Conservation (phyloP, 2,329 filamentous ascomycete species). For the Sclerotinia trifoliorum region DNA sequence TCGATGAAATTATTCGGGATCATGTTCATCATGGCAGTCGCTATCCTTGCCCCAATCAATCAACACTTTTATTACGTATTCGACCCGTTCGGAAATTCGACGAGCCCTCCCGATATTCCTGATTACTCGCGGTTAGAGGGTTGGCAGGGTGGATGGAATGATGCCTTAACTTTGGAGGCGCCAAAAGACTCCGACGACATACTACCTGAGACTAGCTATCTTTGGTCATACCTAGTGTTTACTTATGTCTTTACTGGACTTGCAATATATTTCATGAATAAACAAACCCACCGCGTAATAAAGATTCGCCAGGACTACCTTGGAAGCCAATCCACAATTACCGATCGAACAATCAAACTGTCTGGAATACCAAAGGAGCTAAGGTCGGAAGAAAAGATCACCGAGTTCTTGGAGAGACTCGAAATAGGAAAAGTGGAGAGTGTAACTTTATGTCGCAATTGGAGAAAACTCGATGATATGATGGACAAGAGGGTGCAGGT, state of each 20-base stretch:
- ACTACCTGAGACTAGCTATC: constrained; percentile 48
- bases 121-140: constrained; percentile 16
- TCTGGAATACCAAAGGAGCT: constrained; percentile 82
- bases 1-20: constrained; percentile 77
- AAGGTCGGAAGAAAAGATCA: constrained; percentile 78
- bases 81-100: constrained; percentile 25
- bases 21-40: constrained; percentile 77
- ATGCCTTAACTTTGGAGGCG: background rate
- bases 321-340: constrained; percentile 90
- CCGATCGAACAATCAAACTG: constrained; percentile 87
- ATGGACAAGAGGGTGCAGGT: constrained; percentile 64
- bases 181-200: constrained; percentile 22
- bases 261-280: constrained; percentile 78
- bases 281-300: constrained; percentile 82
- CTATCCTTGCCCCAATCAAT: constrained; percentile 85
- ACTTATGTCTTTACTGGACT: constrained; percentile 87
- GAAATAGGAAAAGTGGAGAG: constrained; percentile 87
- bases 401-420: constrained; percentile 80
- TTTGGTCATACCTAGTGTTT: constrained; percentile 95
- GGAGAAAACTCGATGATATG: constrained; percentile 75
- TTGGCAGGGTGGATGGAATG: constrained; percentile 19
- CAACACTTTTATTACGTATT: constrained; percentile 53
- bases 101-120: constrained; percentile 38
- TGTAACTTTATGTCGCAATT: constrained; percentile 82
- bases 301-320: constrained; percentile 85